Percentiles rank a stretch among this genome's conserved stretches.
Conservation (phyloP, 2,329 filamentous ascomycete species). For the Beauveria rudraprayagi region DNA sequence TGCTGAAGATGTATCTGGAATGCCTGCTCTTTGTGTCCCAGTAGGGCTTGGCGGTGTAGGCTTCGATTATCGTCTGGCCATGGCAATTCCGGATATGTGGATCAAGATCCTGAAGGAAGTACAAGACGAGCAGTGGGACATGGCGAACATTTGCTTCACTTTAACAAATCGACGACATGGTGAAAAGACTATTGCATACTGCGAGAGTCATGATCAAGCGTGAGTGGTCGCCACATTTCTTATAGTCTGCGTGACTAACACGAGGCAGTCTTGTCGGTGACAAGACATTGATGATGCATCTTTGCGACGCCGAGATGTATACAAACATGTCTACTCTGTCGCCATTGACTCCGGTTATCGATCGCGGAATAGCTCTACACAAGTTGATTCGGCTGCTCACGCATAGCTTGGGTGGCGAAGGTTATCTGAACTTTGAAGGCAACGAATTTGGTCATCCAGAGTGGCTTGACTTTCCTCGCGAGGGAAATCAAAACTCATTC, state of each 20-base stretch:
- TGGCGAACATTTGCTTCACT: constrained; percentile 75
- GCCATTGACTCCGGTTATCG: constrained; percentile 79
- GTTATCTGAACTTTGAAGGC: constrained; percentile 96
- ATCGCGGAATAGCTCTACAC: constrained; percentile 85
- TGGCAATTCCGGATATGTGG: constrained; percentile 98
- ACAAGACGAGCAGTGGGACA: constrained; percentile 85
- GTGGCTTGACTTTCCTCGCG: constrained; percentile 96
- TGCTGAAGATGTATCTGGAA: constrained; percentile 95
- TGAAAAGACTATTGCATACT: constrained; percentile 97
- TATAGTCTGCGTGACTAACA: constrained; percentile 16
- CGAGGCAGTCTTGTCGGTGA: constrained; percentile 74
- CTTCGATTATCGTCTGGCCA: constrained; percentile 94
- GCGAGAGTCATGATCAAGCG: constrained; percentile 96
- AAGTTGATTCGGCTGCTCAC: constrained; percentile 97
- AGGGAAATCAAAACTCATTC: constrained; percentile 86
- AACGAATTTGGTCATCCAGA: constrained; percentile 99
- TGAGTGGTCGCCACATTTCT: constrained; percentile 40
- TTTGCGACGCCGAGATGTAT: constrained; percentile 95
- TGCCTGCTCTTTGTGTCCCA: constrained; percentile 90
- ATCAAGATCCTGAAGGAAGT: constrained; percentile 97
- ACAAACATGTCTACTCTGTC: constrained; percentile 89
- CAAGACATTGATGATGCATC: constrained; percentile 95
- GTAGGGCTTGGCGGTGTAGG: constrained; percentile 83
- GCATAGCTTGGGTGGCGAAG: constrained; percentile 85
- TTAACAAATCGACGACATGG: constrained; percentile 88